A percentile compares a stretch with the other conserved stretches of the same genome.
Evolutionary conservation across 208 protist genomes (phyloP).

Genomic region (Trypanosoma boissoni): DNA sequence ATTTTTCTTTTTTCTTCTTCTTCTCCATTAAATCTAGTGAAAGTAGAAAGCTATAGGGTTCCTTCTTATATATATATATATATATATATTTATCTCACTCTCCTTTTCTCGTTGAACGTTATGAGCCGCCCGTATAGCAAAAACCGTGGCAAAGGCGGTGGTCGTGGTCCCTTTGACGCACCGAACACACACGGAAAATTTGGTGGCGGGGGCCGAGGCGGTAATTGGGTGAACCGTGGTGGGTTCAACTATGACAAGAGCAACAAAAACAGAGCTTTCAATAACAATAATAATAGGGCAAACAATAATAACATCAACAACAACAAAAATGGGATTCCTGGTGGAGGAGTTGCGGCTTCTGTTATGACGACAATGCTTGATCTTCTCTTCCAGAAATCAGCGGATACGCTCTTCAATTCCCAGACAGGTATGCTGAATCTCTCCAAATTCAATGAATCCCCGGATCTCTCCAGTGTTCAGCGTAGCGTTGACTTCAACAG

Average conservation of each 20-base stretch:
- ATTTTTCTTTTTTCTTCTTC: background rate
- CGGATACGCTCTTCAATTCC: slow-evolving; percentile 39
- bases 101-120: slow-evolving; percentile 15
- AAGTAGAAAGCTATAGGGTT: background rate
- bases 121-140: slow-evolving; percentile 71
- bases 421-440: slow-evolving; percentile 58
- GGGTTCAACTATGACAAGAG: slow-evolving; percentile 18
- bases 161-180: slow-evolving; percentile 22
- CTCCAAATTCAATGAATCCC: slow-evolving; percentile 45
- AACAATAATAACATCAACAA: slow-evolving; percentile 31
- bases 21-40: background rate
- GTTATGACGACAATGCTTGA: slow-evolving; percentile 81
- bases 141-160: slow-evolving; percentile 24
- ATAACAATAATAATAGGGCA: slow-evolving; percentile 12
- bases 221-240: slow-evolving; percentile 12
- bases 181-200: slow-evolving; percentile 1
- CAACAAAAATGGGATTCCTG: slow-evolving; percentile 26
- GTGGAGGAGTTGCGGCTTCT: slow-evolving; percentile 25
- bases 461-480: slow-evolving; percentile 56
- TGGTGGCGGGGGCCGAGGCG: background rate
- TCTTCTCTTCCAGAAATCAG: slow-evolving; percentile 76
- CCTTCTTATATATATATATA: slow-evolving; percentile 20
- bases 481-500: slow-evolving; percentile 84
- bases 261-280: background rate
- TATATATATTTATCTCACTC: background rate